Percentiles rank a stretch among this genome's conserved stretches.
Evolutionary conservation across 331 rosid species (phyloP).

Genomic region (Dryas integrifolia): DNA sequence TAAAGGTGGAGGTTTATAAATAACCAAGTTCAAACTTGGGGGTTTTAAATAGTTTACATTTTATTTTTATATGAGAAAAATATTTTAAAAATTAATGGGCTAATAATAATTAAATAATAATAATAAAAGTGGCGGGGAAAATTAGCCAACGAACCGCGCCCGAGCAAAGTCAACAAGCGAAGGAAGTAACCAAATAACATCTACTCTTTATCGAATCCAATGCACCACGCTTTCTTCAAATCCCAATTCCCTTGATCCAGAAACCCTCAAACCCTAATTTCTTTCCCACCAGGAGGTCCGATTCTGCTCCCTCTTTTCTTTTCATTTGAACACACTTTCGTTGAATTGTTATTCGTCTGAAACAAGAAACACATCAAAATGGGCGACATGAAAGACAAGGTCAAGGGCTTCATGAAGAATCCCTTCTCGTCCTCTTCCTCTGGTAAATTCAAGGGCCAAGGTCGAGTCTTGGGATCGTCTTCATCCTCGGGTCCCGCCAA

Average conservation of each 20-base stretch:
- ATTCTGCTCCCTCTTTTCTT: background rate
- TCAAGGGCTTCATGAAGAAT: slow-evolving; percentile 83
- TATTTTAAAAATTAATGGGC: too few relatives aligned
- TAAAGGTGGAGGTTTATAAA: too few relatives aligned
- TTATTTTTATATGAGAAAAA: too few relatives aligned
- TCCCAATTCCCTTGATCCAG: background rate
- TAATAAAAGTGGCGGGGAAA: slow-evolving; percentile 15
- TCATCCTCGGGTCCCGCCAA: slow-evolving; percentile 48
- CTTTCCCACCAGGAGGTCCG: background rate
- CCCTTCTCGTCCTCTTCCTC: slow-evolving; percentile 61
- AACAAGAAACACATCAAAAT: slow-evolving; percentile 19
- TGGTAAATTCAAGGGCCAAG: slow-evolving; percentile 86
- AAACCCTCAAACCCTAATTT: slow-evolving; percentile 3
- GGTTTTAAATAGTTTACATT: too few relatives aligned
- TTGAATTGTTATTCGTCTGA: too few relatives aligned
- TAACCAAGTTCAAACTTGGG: too few relatives aligned
- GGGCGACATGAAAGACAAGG: slow-evolving; percentile 83
- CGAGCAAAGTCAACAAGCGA: slow-evolving; percentile 5
- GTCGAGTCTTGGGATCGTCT: slow-evolving; percentile 81
- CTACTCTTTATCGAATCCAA: background rate
- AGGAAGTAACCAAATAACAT: background rate
- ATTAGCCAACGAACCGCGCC: background rate
- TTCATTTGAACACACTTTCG: background rate
- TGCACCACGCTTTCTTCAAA: background rate
- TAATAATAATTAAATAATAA: too few relatives aligned